Conservation (phyloP, 2,329 filamentous ascomycete species). For the Fusarium denticulatum region DNA sequence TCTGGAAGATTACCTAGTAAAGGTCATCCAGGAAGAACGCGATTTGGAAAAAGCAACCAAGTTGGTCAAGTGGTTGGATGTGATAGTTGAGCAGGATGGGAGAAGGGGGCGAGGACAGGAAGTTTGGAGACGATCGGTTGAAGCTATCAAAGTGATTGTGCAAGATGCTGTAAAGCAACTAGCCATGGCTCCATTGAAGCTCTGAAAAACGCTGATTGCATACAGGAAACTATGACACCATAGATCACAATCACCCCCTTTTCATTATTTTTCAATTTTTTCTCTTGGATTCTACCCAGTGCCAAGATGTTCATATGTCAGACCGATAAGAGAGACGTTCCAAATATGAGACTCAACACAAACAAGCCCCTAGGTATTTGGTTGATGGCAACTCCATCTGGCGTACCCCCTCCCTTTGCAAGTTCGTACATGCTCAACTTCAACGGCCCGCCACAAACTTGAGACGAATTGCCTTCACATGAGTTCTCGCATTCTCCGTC, state of each 20-base stretch:
- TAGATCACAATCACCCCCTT: conserved; percentile 10
- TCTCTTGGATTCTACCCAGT: too few relatives aligned
- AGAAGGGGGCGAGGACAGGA: conserved; percentile 50
- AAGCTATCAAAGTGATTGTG: conserved; percentile 59
- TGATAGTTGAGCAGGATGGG: conserved; percentile 62
- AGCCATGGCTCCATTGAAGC: conserved; percentile 65
- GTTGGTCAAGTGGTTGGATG: conserved; percentile 74
- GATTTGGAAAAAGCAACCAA: conserved; percentile 80
- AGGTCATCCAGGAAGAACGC: conserved; percentile 78
- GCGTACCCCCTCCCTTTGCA: conserved; percentile 17
- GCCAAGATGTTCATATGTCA: not conserved
- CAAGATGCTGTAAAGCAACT: conserved; percentile 65
- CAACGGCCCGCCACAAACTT: conserved; percentile 64
- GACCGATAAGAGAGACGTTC: conserved; percentile 5
- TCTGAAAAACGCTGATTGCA: conserved; percentile 45
- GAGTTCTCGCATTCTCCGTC: conserved; percentile 61
- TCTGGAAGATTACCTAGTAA: conserved; percentile 75
- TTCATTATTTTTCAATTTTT: not conserved
- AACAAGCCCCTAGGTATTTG: not conserved
- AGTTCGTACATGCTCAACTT: conserved; percentile 58
- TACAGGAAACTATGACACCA: not conserved
- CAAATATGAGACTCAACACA: not conserved
- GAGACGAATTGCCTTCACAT: conserved; percentile 62
- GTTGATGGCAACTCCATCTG: not conserved
- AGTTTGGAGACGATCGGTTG: conserved; percentile 59